Base-by-base conservation (phyloP, 305 asterid genomes). In the Stenogyne calaminthoides region DNA sequence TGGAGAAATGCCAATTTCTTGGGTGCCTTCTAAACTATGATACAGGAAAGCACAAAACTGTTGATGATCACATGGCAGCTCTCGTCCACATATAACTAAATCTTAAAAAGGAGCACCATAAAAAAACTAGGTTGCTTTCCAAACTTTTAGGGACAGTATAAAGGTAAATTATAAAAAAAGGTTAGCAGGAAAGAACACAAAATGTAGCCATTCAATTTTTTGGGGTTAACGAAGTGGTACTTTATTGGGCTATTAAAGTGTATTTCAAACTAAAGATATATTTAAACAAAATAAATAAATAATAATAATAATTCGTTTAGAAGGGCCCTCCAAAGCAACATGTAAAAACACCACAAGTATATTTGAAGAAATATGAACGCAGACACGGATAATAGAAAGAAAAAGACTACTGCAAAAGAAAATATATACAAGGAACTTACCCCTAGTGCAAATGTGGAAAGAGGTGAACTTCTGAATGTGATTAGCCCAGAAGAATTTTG, bases 381-480 rank as follows among this genome's bases (percentile, higher is more conserved):
- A 6, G 54, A 14, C 14, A 46, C 19, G 12, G 54, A 46, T 14
- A 57, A 58, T 6, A 58, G 40, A 29, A 25, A 25, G 3, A 58
- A 4, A 49, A 34, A 25, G 9, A 63, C 60, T 25, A 46, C 54
- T 20, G 66, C 67, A 70, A 67, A 60, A 9, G 65, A 47, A 81
- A 68, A 49, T 66, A 72, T 71, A 49, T 5, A 62, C 34, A 19
- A 58, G 76, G 69, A n/a, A 66, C 86, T 81, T 85, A 91, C 98
- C 85, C 98, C 98, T 54, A 93, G 82, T 22, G 85, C 80, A 86
- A 88, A 91, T 65, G 96, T 93, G 40, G 98, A 89, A 70, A 86
- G 81, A 44, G 88, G 64, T 60, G 98, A 87, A 83, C 77, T 88
- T 80, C 91, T 85, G 83, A 87, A 81, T 63, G 93, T 91, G 70